phyloP scores from a whole-genome alignment of 2,329 filamentous ascomycete genomes.

The Penicillium sp. region DNA sequence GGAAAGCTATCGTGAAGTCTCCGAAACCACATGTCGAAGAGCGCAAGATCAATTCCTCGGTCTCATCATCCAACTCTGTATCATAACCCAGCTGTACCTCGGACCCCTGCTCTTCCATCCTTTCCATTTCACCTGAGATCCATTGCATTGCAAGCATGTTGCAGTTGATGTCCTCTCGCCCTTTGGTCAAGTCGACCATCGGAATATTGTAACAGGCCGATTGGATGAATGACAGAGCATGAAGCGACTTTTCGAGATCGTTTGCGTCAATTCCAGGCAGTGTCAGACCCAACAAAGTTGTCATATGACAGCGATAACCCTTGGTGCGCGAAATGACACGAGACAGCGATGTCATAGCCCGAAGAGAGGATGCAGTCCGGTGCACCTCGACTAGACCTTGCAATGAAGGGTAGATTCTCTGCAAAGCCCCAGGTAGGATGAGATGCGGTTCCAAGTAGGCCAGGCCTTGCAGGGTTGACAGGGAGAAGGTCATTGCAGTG shows the following conservation, averaged over 20 bases:
- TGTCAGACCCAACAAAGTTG: conserved; percentile 85
- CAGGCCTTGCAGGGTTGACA: conserved; percentile 83
- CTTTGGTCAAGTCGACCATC: conserved; percentile 74
- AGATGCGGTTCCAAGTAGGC: conserved; percentile 88
- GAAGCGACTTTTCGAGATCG: conserved; percentile 92
- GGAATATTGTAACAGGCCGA: conserved; percentile 95
- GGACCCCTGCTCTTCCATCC: conserved; percentile 84
- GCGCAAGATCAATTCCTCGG: conserved; percentile 81
- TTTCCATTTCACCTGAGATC: conserved; percentile 91
- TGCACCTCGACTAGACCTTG: conserved; percentile 97
- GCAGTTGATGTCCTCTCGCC: conserved; percentile 65
- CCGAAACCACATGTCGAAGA: conserved; percentile 93
- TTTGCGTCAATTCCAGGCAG: conserved; percentile 97
- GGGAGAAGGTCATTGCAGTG: conserved; percentile 85
- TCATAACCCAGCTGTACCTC: conserved; percentile 83
- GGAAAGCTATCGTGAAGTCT: conserved; percentile 85
- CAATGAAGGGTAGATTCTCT: conserved; percentile 94
- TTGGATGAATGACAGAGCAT: conserved; percentile 92
- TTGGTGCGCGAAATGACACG: conserved; percentile 89
- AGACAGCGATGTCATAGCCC: conserved; percentile 86
- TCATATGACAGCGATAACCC: conserved; percentile 95
- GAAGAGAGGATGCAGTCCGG: conserved; percentile 87
- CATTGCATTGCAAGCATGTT: conserved; percentile 81
- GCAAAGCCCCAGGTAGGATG: conserved; percentile 86
- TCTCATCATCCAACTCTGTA: conserved; percentile 74